Percentiles rank a stretch among this genome's conserved stretches.
phyloP scores from a whole-genome alignment of 495 filamentous ascomycete species.

The Stereocaulon alpinum region DNA sequence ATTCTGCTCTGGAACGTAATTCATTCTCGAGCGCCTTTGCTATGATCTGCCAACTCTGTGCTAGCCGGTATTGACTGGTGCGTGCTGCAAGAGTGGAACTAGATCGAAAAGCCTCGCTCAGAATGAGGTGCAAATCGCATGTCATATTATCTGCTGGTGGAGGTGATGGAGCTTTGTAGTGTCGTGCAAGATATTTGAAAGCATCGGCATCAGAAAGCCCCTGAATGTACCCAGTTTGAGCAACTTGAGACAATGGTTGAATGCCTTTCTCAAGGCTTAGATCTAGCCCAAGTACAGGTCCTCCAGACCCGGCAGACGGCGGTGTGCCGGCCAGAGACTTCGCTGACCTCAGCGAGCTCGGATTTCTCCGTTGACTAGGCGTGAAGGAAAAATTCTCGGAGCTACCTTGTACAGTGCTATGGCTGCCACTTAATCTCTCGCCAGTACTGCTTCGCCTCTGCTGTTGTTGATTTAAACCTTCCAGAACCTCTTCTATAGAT shows the following conservation, averaged over 20 bases:
- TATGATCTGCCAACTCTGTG: conserved; percentile 67
- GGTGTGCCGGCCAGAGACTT: conserved; percentile 30
- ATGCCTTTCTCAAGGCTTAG: conserved; percentile 40
- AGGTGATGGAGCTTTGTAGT: conserved; percentile 9
- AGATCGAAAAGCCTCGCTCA: conserved; percentile 36
- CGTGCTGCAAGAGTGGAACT: conserved; percentile 55
- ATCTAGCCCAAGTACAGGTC: conserved; percentile 25
- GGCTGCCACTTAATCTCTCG: conserved; percentile 26
- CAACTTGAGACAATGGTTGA: conserved; percentile 9
- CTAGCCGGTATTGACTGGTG: conserved; percentile 49
- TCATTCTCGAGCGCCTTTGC: conserved; percentile 37
- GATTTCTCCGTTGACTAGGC: conserved; percentile 26
- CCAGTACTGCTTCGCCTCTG: conserved; percentile 24
- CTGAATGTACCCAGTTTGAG: conserved; percentile 13
- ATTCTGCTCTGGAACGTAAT: conserved; percentile 9
- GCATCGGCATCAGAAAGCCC: conserved; percentile 17
- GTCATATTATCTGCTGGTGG: background rate
- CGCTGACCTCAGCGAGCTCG: conserved; percentile 25
- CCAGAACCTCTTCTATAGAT: conserved; percentile 10
- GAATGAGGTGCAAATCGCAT: background rate
- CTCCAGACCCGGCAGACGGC: conserved; percentile 24
- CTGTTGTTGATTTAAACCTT: conserved; percentile 11
- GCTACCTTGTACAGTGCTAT: conserved; percentile 34
- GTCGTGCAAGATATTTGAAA: conserved; percentile 16
- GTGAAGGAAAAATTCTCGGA: conserved; percentile 31